Evolutionary conservation across 176 grass and related monocot genomes (phyloP).

Genomic region (Pontederia crassipes): DNA sequence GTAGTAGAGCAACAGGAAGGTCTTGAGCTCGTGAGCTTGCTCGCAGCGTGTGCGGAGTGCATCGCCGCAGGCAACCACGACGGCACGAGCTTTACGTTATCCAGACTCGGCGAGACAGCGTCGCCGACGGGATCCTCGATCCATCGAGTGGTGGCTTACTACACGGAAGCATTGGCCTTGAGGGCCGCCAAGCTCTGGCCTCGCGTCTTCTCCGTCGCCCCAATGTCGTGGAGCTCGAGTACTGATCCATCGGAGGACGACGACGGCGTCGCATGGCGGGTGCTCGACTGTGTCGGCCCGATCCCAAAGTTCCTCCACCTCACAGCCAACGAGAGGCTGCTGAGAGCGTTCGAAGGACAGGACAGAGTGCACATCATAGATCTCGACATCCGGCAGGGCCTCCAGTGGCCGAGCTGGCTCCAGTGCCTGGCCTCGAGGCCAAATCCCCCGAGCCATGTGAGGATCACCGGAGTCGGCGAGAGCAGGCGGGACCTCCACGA

Average conservation of each 20-base stretch:
- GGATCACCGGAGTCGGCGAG: slow-evolving; percentile 85
- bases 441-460: slow-evolving; percentile 46
- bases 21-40: slow-evolving; percentile 34
- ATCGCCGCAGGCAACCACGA: slow-evolving; percentile 42
- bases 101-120: slow-evolving; percentile 52
- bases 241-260: slow-evolving; percentile 38
- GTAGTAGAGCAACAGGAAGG: slow-evolving; percentile 16
- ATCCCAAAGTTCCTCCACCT: slow-evolving; percentile 88
- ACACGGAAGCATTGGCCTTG: slow-evolving; percentile 64
- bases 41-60: slow-evolving; percentile 59
- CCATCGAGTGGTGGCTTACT: slow-evolving; percentile 72
- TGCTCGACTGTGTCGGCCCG: slow-evolving; percentile 62
- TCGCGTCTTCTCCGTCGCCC: slow-evolving; percentile 50
- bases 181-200: slow-evolving; percentile 55
- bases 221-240: slow-evolving; percentile 32
- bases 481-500: slow-evolving; percentile 64
- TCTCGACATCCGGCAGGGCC: slow-evolving; percentile 92
- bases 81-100: slow-evolving; percentile 54
- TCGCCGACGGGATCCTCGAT: slow-evolving; percentile 48
- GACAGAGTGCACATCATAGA: slow-evolving; percentile 92
- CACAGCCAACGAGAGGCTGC: slow-evolving; percentile 59
- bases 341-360: slow-evolving; percentile 62
- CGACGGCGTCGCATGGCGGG: slow-evolving; percentile 37
- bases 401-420: slow-evolving; percentile 84
- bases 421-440: slow-evolving; percentile 58